phyloP scores from a whole-genome alignment of 176 grass and related monocot species.

The Triticum turgidum region DNA sequence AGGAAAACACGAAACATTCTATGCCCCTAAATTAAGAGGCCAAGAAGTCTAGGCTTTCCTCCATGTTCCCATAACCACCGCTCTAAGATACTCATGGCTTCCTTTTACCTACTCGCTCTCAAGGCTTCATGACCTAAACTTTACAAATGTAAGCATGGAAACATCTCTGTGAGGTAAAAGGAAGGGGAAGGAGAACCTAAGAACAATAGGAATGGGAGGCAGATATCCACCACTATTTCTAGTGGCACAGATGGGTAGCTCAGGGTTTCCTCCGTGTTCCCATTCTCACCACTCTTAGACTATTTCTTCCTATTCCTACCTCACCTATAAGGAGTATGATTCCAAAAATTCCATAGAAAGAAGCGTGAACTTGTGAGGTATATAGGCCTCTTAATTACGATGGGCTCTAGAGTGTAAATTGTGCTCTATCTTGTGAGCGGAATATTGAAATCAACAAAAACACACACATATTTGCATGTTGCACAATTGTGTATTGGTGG shows the following conservation, averaged over 20 bases:
- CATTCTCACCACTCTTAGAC: constrained; percentile 11
- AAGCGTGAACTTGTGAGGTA: not conserved
- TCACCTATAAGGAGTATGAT: not conserved
- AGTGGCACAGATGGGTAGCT: not conserved
- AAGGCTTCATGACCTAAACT: too few species aligned
- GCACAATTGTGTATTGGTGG: too few species aligned
- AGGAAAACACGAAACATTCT: too few species aligned
- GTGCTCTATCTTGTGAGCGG: too few species aligned
- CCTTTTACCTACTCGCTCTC: too few species aligned
- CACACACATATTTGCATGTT: too few species aligned
- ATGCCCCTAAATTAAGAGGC: too few species aligned
- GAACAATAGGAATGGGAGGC: constrained; percentile 18
- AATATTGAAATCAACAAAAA: too few species aligned
- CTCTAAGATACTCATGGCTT: too few species aligned
- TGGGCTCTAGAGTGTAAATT: not conserved
- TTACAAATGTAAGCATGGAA: not conserved
- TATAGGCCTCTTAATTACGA: not conserved
- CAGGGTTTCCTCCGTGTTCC: constrained; percentile 18
- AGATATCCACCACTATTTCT: not conserved
- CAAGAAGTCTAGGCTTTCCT: too few species aligned
- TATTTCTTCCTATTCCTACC: constrained; percentile 15
- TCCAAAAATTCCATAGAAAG: not conserved
- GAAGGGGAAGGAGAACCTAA: constrained; percentile 10
- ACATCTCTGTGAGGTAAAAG: not conserved
- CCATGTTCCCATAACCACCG: too few species aligned